These are phyloP conservation scores for Solanum habrochaites DNA, from an alignment of 257 asterid species.

Conservation along the genomic window DNA sequence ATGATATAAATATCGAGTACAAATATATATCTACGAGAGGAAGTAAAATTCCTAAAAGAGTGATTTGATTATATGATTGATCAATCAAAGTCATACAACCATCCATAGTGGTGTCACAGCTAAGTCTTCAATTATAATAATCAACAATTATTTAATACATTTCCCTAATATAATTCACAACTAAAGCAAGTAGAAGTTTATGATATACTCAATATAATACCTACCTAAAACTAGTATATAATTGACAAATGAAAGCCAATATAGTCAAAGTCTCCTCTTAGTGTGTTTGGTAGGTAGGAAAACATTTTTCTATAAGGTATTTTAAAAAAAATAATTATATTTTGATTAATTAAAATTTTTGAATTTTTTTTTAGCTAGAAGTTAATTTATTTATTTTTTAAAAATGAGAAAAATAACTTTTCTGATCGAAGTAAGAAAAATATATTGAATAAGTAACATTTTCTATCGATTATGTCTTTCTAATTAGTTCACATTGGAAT, in stretches of 20 bases:
- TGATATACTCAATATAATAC: neutral
- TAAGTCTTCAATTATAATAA: neutral
- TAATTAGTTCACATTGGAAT: no score
- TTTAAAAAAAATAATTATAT: accelerated
- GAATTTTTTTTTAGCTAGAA: no score
- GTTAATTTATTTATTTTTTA: no score
- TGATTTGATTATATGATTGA: neutral
- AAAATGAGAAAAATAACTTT: no score
- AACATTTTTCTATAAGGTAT: no score
- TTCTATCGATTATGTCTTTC: accelerated
- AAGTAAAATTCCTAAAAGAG: neutral
- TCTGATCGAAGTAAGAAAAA: no score
- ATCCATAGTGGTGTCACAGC: conserved; percentile 17
- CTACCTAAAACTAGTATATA: neutral
- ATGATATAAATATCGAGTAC: neutral
- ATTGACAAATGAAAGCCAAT: neutral
- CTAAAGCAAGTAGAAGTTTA: neutral
- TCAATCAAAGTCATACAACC: neutral
- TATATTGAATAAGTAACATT: no score
- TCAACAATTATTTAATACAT: neutral
- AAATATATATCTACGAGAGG: accelerated
- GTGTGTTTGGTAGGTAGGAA: neutral
- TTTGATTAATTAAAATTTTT: neutral
- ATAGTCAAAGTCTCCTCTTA: neutral
- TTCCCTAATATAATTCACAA: neutral